These are phyloP conservation scores for Diaporthe ilicicola DNA, from an alignment of 2,329 filamentous ascomycete genomes.

Conservation along the genomic window DNA sequence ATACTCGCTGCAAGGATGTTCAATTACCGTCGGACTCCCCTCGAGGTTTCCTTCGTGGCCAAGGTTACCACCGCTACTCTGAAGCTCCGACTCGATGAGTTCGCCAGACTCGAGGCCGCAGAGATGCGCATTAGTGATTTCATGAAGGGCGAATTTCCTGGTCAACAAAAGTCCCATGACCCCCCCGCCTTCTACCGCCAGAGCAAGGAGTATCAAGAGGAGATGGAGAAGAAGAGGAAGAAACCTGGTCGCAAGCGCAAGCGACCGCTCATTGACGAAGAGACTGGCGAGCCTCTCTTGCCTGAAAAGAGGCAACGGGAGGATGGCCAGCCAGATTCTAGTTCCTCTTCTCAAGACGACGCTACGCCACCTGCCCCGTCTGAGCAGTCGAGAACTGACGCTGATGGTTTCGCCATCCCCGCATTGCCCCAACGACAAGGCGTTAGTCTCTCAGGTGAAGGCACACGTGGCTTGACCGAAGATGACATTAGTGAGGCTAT, in stretches of 20 bases:
- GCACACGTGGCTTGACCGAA: conserved; percentile 36
- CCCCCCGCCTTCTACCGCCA: conserved; percentile 84
- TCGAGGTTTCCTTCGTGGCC: conserved; percentile 97
- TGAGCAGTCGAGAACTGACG: conserved; percentile 54
- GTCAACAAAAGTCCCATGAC: conserved; percentile 74
- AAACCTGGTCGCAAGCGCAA: conserved; percentile 52
- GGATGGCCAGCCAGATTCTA: neutral
- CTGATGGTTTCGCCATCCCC: conserved; percentile 75
- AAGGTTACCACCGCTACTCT: conserved; percentile 96
- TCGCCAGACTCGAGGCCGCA: conserved; percentile 85
- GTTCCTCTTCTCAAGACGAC: conserved; percentile 34
- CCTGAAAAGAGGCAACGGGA: conserved; percentile 38
- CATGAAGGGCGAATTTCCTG: conserved; percentile 24
- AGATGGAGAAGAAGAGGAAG: conserved; percentile 56
- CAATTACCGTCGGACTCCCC: conserved; percentile 91
- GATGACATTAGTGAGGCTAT: conserved; percentile 38
- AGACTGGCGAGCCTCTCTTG: conserved; percentile 40
- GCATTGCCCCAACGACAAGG: conserved; percentile 49
- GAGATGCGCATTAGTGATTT: conserved; percentile 86
- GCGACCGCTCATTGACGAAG: conserved; percentile 42
- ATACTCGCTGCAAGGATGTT: conserved; percentile 97
- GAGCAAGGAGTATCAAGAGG: conserved; percentile 65
- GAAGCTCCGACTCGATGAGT: conserved; percentile 89
- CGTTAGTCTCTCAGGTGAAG: neutral
- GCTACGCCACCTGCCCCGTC: conserved; percentile 42